phyloP scores from a whole-genome alignment of 2,329 filamentous ascomycete genomes.

The Talaromyces piceae region DNA sequence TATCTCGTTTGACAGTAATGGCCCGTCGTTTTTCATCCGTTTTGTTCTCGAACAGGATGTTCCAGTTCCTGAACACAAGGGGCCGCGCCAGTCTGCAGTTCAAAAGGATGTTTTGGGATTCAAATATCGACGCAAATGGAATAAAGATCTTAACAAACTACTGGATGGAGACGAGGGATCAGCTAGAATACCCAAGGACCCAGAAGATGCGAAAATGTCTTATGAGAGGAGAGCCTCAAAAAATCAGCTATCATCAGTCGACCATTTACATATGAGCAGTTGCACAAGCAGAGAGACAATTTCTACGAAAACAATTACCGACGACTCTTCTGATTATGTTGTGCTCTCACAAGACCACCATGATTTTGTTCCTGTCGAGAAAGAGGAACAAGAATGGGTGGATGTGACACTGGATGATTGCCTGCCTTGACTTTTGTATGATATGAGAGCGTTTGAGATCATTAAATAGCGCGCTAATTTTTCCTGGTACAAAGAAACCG shows the following conservation, averaged over 20 bases:
- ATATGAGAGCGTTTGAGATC: no score
- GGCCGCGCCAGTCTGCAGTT: neutral
- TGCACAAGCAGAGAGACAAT: neutral
- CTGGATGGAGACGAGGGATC: no score
- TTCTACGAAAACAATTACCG: neutral
- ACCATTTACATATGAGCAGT: no score
- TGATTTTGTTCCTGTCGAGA: neutral
- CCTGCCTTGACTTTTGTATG: no score
- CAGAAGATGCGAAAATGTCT: no score
- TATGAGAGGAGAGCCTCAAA: no score
- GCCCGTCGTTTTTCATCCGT: neutral
- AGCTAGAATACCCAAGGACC: no score
- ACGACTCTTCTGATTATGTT: neutral
- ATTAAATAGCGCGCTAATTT: no score
- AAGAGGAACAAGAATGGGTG: neutral
- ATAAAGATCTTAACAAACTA: no score
- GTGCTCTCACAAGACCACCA: neutral
- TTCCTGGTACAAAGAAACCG: no score
- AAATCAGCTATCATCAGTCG: no score
- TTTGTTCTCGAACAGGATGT: neutral
- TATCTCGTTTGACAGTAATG: neutral
- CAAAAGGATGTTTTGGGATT: neutral
- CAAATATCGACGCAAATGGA: no score
- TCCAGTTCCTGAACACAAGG: neutral
- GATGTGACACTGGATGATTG: neutral